Evolutionary conservation across 1,284 basidiomycete species (phyloP).

Genomic region (Fomitopsis palustris): DNA sequence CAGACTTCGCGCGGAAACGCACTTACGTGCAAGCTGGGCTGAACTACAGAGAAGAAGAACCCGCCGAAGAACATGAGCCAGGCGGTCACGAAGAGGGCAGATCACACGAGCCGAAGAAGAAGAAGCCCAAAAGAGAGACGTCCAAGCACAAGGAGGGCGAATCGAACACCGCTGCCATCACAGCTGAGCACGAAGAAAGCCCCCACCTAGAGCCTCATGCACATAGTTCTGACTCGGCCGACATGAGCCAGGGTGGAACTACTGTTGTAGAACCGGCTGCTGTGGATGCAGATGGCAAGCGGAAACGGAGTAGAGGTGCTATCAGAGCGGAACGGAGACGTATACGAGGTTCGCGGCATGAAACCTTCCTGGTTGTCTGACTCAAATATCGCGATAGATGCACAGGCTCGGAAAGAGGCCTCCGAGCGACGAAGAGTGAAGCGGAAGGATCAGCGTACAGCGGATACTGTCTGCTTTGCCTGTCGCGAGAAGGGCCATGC

Average conservation of each 20-base stretch:
- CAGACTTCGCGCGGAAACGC: constrained; percentile 67
- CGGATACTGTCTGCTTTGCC: constrained; percentile 78
- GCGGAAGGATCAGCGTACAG: constrained; percentile 59
- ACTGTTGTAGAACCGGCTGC: background rate
- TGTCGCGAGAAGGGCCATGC: constrained; percentile 85
- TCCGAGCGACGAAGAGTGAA: constrained; percentile 66
- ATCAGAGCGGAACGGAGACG: background rate
- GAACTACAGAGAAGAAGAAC: constrained; percentile 21
- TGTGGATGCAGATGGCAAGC: background rate
- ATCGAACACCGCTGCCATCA: background rate
- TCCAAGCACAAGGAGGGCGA: constrained; percentile 4
- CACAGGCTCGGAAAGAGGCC: constrained; percentile 6
- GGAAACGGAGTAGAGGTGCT: background rate
- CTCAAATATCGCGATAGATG: constrained; percentile 16
- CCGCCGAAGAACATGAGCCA: background rate
- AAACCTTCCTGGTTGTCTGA: constrained; percentile 13
- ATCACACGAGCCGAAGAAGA: background rate
- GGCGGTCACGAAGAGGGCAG: background rate
- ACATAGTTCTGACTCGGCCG: background rate
- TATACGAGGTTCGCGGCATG: background rate
- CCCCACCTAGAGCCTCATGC: background rate
- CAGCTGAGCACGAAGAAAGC: background rate
- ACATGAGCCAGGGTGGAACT: background rate
- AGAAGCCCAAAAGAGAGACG: constrained; percentile 1
- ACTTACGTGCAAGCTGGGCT: constrained; percentile 68